Base-by-base conservation (phyloP, 306 rosid genomes). In the Benincasa hispida region DNA sequence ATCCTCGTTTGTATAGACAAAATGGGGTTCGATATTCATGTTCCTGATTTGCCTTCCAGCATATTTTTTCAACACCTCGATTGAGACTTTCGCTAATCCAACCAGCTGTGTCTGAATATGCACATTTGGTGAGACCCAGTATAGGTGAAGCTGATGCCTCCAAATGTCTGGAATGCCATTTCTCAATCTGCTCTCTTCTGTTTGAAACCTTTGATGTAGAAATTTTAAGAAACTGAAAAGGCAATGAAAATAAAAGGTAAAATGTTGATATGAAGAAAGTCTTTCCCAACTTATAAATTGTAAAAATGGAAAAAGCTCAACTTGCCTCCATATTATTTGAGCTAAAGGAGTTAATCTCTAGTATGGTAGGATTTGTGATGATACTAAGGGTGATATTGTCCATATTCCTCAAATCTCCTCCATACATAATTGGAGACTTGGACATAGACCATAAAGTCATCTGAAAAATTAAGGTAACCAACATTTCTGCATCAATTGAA, bases 391-490 rank as follows among this genome's bases (percentile, higher is more conserved):
- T 87, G 41, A 65, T 7, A 25, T 83, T 58, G 72, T 92, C 89
- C 5, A 92, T 83, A 53, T 85, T 88, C 80, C 96, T 86, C 84
- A 94, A 79, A 87, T 94, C 97, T 65, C 99, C 99, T 28, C 99
- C 99, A 84, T 73, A 94, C 96, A 92, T 94, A 65, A 94, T 88
- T 77, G 99, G 99, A 87, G 99, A 94, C 84, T 87, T 94, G 48
- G 99, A 91, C 83, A 94, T 82, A 68, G 92, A 83, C 97, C 99
- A 94, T 79, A 94, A 78, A 72, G 96, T 92, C 88, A 92, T 85
- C 99, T 94, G 89, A 58, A 65, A 84, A 74, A 72, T 59, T 22
- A 61, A 78, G 50, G 57, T 3, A 14, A 11, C 60, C 67, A 47
- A 53, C 24, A 82, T 28, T 73, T 5, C 51, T 65, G 50, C 22